A percentile compares a stretch with the other conserved stretches of the same genome.
These are phyloP conservation scores for Craspedostauros australis DNA, from an alignment of 108 stramenopile species.

Conservation along the genomic window DNA sequence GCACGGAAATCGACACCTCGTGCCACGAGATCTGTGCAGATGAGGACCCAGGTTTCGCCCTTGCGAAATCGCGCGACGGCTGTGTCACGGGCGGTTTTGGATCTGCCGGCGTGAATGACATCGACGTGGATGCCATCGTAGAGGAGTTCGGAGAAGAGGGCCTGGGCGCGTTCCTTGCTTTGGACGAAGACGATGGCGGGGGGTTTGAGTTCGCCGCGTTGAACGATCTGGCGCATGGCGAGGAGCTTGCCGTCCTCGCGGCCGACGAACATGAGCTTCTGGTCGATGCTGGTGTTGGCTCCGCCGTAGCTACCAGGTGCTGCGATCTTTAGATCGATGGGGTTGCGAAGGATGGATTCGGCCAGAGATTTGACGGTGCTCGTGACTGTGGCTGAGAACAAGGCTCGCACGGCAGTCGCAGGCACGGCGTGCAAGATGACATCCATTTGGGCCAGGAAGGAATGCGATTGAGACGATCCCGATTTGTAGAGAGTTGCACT, in stretches of 20 bases:
- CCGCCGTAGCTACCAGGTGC: constrained; percentile 51
- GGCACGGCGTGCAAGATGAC: constrained; percentile 77
- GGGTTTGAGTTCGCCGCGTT: constrained; percentile 63
- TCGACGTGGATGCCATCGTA: constrained; percentile 93
- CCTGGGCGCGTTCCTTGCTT: constrained; percentile 93
- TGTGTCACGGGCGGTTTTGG: constrained; percentile 77
- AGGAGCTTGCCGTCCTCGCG: constrained; percentile 96
- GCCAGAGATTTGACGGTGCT: constrained; percentile 80
- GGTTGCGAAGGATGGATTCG: constrained; percentile 86
- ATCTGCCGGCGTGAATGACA: constrained; percentile 90
- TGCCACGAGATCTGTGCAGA: constrained; percentile 96
- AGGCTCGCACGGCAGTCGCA: constrained; percentile 71
- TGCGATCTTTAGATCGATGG: constrained; percentile 78
- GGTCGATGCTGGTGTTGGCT: constrained; percentile 78
- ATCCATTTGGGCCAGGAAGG: constrained; percentile 92
- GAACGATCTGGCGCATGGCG: constrained; percentile 85
- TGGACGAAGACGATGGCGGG: constrained; percentile 91
- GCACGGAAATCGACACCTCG: constrained; percentile 97
- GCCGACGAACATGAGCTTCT: constrained; percentile 93
- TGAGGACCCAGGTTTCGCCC: constrained; percentile 97
- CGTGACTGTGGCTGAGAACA: constrained; percentile 96
- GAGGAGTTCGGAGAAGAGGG: constrained; percentile 87
- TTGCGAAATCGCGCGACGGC: constrained; percentile 89
- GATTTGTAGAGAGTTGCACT: constrained; percentile 25
- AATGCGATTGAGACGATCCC: constrained; percentile 63